Conservation (phyloP, 2,329 filamentous ascomycete species). For the Scytalidium sp. region DNA sequence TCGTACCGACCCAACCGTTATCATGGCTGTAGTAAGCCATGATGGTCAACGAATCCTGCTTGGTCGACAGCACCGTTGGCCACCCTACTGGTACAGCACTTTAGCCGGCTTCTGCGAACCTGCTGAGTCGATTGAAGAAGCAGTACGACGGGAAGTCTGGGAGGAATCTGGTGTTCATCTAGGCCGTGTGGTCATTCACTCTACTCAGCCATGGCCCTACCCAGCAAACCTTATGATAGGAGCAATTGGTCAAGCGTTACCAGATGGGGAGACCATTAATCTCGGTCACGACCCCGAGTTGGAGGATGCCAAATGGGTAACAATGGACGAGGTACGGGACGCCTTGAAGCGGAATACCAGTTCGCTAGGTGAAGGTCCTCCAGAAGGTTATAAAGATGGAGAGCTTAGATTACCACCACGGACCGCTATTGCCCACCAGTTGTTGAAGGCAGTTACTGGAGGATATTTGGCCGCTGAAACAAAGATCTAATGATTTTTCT, state of each 20-base stretch:
- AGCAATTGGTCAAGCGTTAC: slow-evolving; percentile 81
- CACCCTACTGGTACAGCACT: slow-evolving; percentile 81
- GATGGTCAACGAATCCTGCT: slow-evolving; percentile 69
- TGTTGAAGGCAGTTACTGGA: slow-evolving; percentile 75
- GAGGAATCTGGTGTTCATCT: slow-evolving; percentile 78
- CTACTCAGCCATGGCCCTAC: slow-evolving; percentile 85
- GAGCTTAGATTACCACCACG: slow-evolving; percentile 75
- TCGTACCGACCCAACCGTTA: slow-evolving; percentile 81
- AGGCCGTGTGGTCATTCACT: slow-evolving; percentile 77
- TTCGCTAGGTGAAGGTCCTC: slow-evolving; percentile 61
- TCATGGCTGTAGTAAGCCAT: slow-evolving; percentile 84
- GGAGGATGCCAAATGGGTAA: slow-evolving; percentile 86
- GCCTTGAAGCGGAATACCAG: slow-evolving; percentile 68
- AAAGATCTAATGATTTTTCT: slow-evolving; percentile 26
- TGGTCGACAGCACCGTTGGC: slow-evolving; percentile 81
- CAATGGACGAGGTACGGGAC: slow-evolving; percentile 73
- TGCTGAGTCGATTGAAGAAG: slow-evolving; percentile 81
- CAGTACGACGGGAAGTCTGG: slow-evolving; percentile 80
- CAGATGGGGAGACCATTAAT: slow-evolving; percentile 75
- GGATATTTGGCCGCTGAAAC: slow-evolving; percentile 56
- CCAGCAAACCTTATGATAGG: slow-evolving; percentile 83
- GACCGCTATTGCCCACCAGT: slow-evolving; percentile 89
- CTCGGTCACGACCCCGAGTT: slow-evolving; percentile 88
- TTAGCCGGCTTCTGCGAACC: slow-evolving; percentile 86
- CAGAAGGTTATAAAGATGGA: slow-evolving; percentile 70